Conservation (phyloP, 1,284 basidiomycete species). For the Singerocomus inundabilis region DNA sequence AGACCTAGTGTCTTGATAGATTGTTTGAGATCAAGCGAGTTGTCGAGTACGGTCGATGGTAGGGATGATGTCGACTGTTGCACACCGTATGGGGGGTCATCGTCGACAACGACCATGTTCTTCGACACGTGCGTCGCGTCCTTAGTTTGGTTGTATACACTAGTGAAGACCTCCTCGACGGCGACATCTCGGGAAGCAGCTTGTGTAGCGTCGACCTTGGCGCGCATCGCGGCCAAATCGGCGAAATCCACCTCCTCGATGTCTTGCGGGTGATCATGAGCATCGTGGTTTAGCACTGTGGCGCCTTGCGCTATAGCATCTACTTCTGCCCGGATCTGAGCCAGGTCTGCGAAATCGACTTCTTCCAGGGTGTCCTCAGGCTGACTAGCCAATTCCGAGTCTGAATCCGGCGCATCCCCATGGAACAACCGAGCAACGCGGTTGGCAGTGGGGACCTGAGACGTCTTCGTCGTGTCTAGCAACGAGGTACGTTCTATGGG, state of each 20-base stretch:
- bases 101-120: neutral
- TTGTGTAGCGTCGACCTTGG: slow-evolving; percentile 14
- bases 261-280: slow-evolving; percentile 22
- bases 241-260: slow-evolving; percentile 65
- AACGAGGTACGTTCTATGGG: neutral
- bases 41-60: neutral
- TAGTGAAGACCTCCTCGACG: slow-evolving; percentile 41
- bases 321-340: slow-evolving; percentile 37
- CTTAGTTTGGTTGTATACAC: slow-evolving; percentile 23
- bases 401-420: slow-evolving; percentile 26
- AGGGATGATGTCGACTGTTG: neutral
- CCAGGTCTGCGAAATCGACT: slow-evolving; percentile 63
- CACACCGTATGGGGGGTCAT: neutral
- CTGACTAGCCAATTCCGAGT: slow-evolving; percentile 22
- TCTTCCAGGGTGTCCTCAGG: slow-evolving; percentile 49
- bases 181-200: neutral
- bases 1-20: slow-evolving; percentile 2
- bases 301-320: slow-evolving; percentile 15
- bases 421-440: slow-evolving; percentile 59
- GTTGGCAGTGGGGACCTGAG: slow-evolving; percentile 65
- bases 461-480: slow-evolving; percentile 46
- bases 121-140: neutral
- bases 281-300: slow-evolving; percentile 6
- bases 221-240: slow-evolving; percentile 48
- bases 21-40: neutral